Evolutionary conservation across 169 alveolate genomes (phyloP), one percentile per base, ranked within the genome.

Genomic region (Plasmodium relictum): DNA sequence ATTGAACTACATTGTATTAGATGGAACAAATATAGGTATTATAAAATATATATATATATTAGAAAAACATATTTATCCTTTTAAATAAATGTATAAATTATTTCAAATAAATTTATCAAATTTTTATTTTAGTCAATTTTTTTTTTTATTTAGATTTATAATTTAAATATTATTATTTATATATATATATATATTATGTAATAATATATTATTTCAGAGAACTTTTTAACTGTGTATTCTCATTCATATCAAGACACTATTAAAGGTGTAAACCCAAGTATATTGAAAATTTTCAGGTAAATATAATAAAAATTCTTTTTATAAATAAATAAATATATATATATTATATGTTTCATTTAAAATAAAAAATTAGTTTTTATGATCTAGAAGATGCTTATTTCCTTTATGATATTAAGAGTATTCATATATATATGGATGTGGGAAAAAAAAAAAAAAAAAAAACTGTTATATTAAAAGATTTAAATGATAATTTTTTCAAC

Each of bases 21-120:
- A 80, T 12, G 90, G 90, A 31, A 80, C 90, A 50, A 80, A 80
- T 80, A 68, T 80, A 80, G 90, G 90, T 80, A 80, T 41, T 24
- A 26, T 54, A 24, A 62, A 62, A 14, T 44, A 44, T 48, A 48
- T 48, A 48, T 48, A 48, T 48, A 48, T 48, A 48, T 2, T 0
- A 48, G 12, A 56, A 14, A 56, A 14, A 18, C 20, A 56, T 56
- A 56, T 56, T 14, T 56, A 56, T 56, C 1, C 26, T 14, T 56
- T 6, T 56, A 56, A 10, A 31, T 31, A 31, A 31, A 31, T 31
- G 39, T 31, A 31, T 31, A 31, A 2, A 31, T 31, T 31, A 31
- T 31, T 31, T 31, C 39, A 31, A 31, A 31, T 48, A 48, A 10
- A 6, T 48, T 10, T 48, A 48, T 48, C 2, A 10, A 48, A 48